These are phyloP conservation scores for Colletotrichum destructivum DNA, from an alignment of 2,329 filamentous ascomycete genomes.

Conservation along the genomic window DNA sequence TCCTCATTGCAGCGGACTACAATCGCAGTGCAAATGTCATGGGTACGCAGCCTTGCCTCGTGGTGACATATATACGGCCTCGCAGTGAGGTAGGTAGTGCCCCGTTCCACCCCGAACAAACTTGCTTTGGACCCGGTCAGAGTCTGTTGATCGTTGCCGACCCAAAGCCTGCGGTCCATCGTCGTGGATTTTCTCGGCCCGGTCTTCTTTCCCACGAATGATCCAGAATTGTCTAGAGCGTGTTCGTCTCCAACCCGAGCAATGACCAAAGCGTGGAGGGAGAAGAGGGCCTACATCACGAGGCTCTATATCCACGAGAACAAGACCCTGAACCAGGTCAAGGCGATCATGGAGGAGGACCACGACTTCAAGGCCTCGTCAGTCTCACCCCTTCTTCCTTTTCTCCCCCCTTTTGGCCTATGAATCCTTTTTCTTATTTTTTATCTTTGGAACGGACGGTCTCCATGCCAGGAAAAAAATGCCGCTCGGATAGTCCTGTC, in stretches of 20 bases:
- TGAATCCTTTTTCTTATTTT: no score
- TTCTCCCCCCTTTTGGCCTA: neutral
- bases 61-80: conserved; percentile 14
- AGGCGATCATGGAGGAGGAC: conserved; percentile 55
- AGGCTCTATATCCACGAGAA: conserved; percentile 58
- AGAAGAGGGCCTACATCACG: conserved; percentile 54
- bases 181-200: neutral
- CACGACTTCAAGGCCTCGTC: conserved; percentile 60
- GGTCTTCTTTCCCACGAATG: conserved; percentile 5
- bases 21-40: neutral
- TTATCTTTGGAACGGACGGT: neutral
- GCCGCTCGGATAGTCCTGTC: no score
- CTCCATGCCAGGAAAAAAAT: neutral
- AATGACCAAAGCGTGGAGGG: conserved; percentile 63
- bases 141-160: neutral
- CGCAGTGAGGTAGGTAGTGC: neutral
- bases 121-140: neutral
- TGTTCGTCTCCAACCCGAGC: conserved; percentile 41
- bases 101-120: neutral
- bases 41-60: neutral
- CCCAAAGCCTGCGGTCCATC: conserved; percentile 11
- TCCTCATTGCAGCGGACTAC: neutral
- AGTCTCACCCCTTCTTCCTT: conserved; percentile 43
- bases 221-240: neutral
- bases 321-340: conserved; percentile 58